phyloP scores from a whole-genome alignment of 2,329 filamentous ascomycete genomes.

The Fusarium cicatricum region DNA sequence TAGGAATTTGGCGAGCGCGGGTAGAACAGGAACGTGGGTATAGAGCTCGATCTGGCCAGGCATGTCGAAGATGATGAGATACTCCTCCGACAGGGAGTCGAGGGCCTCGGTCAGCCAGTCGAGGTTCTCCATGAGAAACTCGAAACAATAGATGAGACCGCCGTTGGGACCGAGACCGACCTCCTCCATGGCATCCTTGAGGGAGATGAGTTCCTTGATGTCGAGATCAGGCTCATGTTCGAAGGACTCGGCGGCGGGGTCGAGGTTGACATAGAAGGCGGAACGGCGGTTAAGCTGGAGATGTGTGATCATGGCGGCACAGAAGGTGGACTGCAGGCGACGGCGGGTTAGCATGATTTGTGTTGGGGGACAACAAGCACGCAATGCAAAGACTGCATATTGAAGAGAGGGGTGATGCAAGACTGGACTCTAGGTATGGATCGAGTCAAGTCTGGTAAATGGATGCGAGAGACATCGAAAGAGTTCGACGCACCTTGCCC shows the following conservation, averaged over 20 bases:
- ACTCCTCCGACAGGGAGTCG: conserved; percentile 89
- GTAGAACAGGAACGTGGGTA: conserved; percentile 93
- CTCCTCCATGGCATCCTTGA: conserved; percentile 97
- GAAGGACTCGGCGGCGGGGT: conserved; percentile 93
- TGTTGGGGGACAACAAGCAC: conserved; percentile 19
- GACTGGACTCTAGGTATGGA: conserved; percentile 1
- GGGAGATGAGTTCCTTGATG: conserved; percentile 92
- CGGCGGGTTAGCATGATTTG: conserved; percentile 12
- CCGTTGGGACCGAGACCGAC: conserved; percentile 90
- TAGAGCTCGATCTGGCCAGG: conserved; percentile 99
- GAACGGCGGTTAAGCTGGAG: conserved; percentile 90
- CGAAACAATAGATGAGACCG: conserved; percentile 94
- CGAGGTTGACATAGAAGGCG: conserved; percentile 97
- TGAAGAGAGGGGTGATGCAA: conserved; percentile 14
- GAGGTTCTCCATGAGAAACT: conserved; percentile 93
- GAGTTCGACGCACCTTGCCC: conserved; percentile 72
- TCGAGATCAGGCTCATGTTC: conserved; percentile 91
- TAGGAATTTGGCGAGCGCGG: conserved; percentile 82
- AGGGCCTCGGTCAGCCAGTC: conserved; percentile 89
- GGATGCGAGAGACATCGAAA: neutral
- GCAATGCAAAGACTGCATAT: conserved; percentile 29
- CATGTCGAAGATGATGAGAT: conserved; percentile 98
- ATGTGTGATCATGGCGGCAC: conserved; percentile 90
- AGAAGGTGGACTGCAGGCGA: conserved; percentile 81
- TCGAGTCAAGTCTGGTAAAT: neutral